phyloP scores from a whole-genome alignment of 2,329 filamentous ascomycete species.

The Sporothrix protearum region DNA sequence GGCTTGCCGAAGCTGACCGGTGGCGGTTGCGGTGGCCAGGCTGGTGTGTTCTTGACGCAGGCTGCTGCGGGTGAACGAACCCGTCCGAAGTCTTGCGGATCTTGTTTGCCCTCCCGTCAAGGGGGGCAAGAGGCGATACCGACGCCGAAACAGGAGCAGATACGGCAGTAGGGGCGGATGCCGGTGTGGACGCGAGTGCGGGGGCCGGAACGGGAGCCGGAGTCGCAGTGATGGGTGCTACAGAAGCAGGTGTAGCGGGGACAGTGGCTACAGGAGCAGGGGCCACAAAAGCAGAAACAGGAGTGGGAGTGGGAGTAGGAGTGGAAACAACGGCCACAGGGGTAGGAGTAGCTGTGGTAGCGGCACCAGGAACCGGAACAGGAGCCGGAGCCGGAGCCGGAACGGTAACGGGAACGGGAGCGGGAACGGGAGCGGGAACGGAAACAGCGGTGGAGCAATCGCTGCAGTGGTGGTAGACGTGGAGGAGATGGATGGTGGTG shows the following conservation, averaged over 20 bases:
- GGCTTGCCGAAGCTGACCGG: slow-evolving; percentile 30
- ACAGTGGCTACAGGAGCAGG: neutral
- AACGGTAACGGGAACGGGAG: neutral
- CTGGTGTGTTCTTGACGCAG: slow-evolving; percentile 17
- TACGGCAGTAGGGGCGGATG: neutral
- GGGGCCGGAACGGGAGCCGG: neutral
- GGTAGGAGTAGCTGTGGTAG: neutral
- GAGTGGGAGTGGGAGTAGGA: neutral
- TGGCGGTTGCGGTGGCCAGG: slow-evolving; percentile 23
- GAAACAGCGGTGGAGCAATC: neutral
- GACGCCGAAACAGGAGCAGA: slow-evolving; percentile 22
- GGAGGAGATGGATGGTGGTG: slow-evolving; percentile 14
- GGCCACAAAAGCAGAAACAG: neutral
- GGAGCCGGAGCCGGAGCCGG: neutral
- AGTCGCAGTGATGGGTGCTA: neutral
- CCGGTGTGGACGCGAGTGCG: neutral
- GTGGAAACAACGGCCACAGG: neutral
- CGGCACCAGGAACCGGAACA: neutral
- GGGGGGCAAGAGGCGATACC: slow-evolving; percentile 17
- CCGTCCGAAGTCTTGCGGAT: slow-evolving; percentile 40
- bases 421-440: neutral
- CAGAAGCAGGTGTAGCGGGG: neutral
- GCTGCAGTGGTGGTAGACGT: neutral
- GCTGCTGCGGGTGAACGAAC: slow-evolving; percentile 25
- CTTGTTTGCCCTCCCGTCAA: slow-evolving; percentile 44